Base-by-base conservation (phyloP, 1,139 yeast genomes). In the Zygoascus hellenicus region DNA sequence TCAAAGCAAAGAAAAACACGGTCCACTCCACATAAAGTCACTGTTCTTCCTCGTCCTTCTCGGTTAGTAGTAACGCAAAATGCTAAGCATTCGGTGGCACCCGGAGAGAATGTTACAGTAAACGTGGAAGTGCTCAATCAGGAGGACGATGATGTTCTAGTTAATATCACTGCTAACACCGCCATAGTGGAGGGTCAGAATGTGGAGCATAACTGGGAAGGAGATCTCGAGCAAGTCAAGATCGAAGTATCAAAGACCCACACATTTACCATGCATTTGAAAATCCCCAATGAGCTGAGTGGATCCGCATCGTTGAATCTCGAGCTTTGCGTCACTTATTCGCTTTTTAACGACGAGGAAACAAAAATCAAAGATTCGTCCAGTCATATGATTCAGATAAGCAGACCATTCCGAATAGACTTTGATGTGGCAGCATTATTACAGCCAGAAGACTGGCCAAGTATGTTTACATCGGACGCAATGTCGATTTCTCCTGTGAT, bases 371-470 rank as follows among this genome's bases (percentile, higher is more conserved):
- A 53, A 35, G 64, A 60, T 42, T 55, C 54, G 3, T 47, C 54
- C 9, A 43, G 49, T 5, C 47, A 58, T 15, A 54, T 57, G 2
- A 50, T 67, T 28, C 61, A 63, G 3, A 62, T 65, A 0, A 44
- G 58, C 9, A 54, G 57, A 41, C 69, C 69, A 2, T 64, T 66
- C 51, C 48, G 67, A 9, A 63, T 59, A 31, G 60, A 58, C 29
- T 65, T 64, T 46, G 65, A 63, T 35, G 62, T 67, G 3, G 42
- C 58, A 3, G 67, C 70, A 0, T 54, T 63, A 22, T 51, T 55
- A 13, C 63, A 64, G 42, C 57, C 56, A 0, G 66, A 58, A 17
- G 47, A 51, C 7, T 67, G 71, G 71, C 66, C 66, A n/a, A 65
- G 56, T 43, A 42, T 57, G 36, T 67, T 67, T 51, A 56, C 64